Base-by-base conservation (phyloP, 1,284 basidiomycete genomes). In the Amylostereum areolatum region DNA sequence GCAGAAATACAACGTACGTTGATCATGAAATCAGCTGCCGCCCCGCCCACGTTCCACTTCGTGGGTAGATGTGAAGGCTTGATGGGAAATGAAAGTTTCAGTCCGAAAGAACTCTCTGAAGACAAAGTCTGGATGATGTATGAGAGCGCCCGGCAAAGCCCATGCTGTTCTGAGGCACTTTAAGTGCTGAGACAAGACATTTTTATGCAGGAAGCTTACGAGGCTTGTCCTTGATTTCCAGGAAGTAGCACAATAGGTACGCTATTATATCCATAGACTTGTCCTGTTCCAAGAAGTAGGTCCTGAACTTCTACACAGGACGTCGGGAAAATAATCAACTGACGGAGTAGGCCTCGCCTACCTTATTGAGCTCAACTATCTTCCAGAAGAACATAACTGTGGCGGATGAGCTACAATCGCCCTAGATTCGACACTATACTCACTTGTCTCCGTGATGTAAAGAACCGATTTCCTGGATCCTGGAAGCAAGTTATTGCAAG, bases 51-150 rank as follows among this genome's bases (percentile, higher is more conserved):
- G 33, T 75, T 76, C 81, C 83, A 92, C 63, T 89, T 93, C 18
- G 82, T 70, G 7, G 87, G 87, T 35, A 92, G 65, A 31, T 81
- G 72, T 5, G 80, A 71, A 4, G 56, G 52, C 55, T 77, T 82
- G 43, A 89, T 67, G 2, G 83, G 78, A 12, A 71, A 78, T 33
- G 77, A 75, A 33, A 96, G 68, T 48, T 81, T 81, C 4, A 65
- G 58, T 2, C 87, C 90, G 60, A 97, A 95, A 0, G 77, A 72
- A 30, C 76, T 74, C 58, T 97, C 91, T 0, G 92, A 85, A 3
- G 93, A 94, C 18, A 98, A 68, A 4, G 91, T 88, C 62, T 99
- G 96, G 4, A 98, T 72, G 52, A 97, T 86, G 66, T 97, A 97
- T 2, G 92, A 91, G 31, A 96, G 73, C 3, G 92, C 82, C 43